Evolutionary conservation across 306 rosid species (phyloP).

Genomic region (Begonia fuchsioides): DNA sequence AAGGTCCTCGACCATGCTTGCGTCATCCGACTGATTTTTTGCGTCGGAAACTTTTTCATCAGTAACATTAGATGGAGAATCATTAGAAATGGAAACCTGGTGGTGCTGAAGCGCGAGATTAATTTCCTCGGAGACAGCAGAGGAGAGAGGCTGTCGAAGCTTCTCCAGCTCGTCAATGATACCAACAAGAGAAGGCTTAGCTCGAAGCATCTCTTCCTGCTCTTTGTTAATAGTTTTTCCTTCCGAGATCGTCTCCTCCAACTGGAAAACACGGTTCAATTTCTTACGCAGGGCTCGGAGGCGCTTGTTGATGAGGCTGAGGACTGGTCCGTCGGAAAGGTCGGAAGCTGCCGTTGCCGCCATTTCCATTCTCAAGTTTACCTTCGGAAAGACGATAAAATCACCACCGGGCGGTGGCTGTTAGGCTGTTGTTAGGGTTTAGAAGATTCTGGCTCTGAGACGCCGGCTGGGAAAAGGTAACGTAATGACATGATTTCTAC

Average conservation of each 20-base stretch:
- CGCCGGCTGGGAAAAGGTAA: neutral
- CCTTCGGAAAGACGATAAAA: neutral
- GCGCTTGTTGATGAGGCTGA: conserved; percentile 84
- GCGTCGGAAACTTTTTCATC: neutral
- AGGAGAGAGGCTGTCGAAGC: conserved; percentile 69
- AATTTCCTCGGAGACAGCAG: conserved; percentile 59
- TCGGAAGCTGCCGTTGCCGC: conserved; percentile 46
- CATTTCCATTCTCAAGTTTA: conserved; percentile 18
- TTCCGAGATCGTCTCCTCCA: conserved; percentile 61
- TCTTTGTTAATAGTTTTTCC: conserved; percentile 72
- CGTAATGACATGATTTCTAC: neutral
- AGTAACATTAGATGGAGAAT: conserved; percentile 4
- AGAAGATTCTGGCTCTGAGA: neutral
- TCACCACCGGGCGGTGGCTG: conserved; percentile 6
- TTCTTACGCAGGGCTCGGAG: conserved; percentile 74
- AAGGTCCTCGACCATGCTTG: conserved; percentile 40
- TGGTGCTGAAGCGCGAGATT: conserved; percentile 23
- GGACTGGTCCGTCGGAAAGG: conserved; percentile 71
- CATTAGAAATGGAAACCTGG: conserved; percentile 17
- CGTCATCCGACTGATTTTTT: conserved; percentile 10
- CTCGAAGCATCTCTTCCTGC: conserved; percentile 71
- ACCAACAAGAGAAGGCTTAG: conserved; percentile 41
- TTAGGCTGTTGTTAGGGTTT: conserved; percentile 4
- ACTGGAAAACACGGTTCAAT: conserved; percentile 46
- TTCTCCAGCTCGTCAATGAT: conserved; percentile 86